Evolutionary conservation across 2,329 filamentous ascomycete genomes (phyloP).

Genomic region (Ophiostoma australiae): DNA sequence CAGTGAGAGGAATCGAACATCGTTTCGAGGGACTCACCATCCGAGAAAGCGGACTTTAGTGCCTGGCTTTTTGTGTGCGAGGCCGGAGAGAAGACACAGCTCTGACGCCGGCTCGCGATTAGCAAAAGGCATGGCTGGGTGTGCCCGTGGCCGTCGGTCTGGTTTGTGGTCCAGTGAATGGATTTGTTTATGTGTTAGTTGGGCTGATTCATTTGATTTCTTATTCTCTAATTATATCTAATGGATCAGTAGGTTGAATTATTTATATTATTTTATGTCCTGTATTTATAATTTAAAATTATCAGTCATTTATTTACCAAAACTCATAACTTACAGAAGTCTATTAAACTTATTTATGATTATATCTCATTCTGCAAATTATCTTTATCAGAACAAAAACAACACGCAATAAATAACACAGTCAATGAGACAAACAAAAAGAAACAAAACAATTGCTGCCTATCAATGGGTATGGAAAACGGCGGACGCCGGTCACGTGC

Average conservation of each 20-base stretch:
- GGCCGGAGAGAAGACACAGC: conserved; percentile 59
- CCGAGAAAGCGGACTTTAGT: conserved; percentile 90
- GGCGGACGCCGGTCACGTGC: conserved; percentile 12
- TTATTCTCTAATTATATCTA: too few relatives aligned
- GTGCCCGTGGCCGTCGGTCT: neutral
- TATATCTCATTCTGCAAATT: too few relatives aligned
- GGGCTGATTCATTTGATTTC: too few relatives aligned
- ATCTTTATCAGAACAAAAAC: too few relatives aligned
- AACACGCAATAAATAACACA: neutral
- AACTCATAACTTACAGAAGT: too few relatives aligned
- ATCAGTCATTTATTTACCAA: neutral
- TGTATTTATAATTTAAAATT: neutral
- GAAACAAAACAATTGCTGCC: neutral
- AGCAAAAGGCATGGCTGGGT: neutral
- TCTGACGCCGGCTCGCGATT: conserved; percentile 48
- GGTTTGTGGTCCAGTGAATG: too few relatives aligned
- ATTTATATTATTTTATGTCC: neutral
- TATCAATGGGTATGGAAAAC: neutral
- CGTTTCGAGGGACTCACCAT: conserved; percentile 57
- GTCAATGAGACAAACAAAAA: neutral
- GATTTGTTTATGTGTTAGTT: too few relatives aligned
- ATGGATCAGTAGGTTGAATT: too few relatives aligned
- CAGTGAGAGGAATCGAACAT: neutral
- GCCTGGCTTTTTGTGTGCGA: conserved; percentile 48
- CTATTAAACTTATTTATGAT: too few relatives aligned